These are phyloP conservation scores for Neofusicoccum ribis DNA, from an alignment of 2,329 filamentous ascomycete species.

Conservation along the genomic window DNA sequence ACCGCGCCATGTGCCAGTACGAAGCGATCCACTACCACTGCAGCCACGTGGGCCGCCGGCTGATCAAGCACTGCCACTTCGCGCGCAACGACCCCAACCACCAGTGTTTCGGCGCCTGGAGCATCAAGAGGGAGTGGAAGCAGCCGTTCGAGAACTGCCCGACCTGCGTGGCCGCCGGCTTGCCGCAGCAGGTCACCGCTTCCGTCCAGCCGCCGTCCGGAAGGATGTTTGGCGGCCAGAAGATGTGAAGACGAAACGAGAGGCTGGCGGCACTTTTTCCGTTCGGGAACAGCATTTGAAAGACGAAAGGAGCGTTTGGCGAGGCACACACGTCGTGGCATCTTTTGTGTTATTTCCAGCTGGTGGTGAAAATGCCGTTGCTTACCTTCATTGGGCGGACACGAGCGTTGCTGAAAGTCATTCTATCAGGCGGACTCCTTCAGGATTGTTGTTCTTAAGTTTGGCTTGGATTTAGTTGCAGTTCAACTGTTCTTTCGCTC, in stretches of 20 bases:
- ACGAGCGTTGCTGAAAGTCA: conserved; percentile 5
- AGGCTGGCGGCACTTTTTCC: too few species aligned
- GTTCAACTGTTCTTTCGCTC: neutral
- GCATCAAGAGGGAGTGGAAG: conserved; percentile 60
- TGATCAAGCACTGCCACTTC: conserved; percentile 72
- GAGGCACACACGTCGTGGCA: neutral
- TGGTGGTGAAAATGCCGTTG: neutral
- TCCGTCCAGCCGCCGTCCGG: neutral
- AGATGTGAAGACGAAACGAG: neutral
- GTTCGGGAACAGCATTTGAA: neutral
- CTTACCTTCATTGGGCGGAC: neutral
- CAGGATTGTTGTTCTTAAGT: neutral
- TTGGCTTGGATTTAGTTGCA: neutral
- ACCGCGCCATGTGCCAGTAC: conserved; percentile 61
- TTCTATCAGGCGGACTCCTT: neutral
- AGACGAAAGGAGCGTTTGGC: neutral
- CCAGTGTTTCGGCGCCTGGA: conserved; percentile 67
- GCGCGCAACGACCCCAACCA: conserved; percentile 72
- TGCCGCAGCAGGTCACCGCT: conserved; percentile 18
- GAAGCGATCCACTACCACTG: conserved; percentile 69
- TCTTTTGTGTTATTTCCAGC: neutral
- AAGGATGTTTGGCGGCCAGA: neutral
- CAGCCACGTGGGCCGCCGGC: conserved; percentile 58
- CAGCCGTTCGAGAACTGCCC: conserved; percentile 57
- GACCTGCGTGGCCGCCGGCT: conserved; percentile 40